These are phyloP conservation scores for Fragosphaeria purpurea DNA, from an alignment of 2,329 filamentous ascomycete species.

Conservation along the genomic window DNA sequence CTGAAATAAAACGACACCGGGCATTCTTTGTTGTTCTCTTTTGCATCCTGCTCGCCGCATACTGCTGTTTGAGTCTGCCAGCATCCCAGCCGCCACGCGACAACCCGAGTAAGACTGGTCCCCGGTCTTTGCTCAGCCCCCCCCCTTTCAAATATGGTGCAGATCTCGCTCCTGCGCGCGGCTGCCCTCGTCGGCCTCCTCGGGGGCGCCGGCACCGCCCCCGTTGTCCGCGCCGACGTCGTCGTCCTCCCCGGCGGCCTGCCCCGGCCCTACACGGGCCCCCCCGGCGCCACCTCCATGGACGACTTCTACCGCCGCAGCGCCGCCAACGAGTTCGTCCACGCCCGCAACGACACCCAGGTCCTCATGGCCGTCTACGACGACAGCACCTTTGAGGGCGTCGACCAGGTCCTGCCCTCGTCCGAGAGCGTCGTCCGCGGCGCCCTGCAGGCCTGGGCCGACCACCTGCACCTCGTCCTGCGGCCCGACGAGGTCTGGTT, in stretches of 20 bases:
- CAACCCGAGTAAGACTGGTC: too few relatives aligned
- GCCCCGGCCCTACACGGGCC: conserved; percentile 7
- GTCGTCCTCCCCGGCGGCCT: conserved; percentile 17
- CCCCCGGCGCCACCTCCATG: conserved; percentile 6
- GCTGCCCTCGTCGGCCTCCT: too few relatives aligned
- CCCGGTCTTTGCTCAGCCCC: background rate
- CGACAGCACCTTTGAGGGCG: conserved; percentile 6
- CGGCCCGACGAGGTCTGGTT: conserved; percentile 48
- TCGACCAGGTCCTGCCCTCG: conserved; percentile 17
- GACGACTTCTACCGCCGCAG: conserved; percentile 12
- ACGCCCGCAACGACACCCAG: conserved; percentile 10
- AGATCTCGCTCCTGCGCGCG: too few relatives aligned
- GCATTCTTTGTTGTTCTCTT: too few relatives aligned
- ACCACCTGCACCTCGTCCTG: conserved; percentile 38
- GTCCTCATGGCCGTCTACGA: conserved; percentile 18
- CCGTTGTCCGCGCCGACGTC: background rate
- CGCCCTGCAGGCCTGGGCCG: conserved; percentile 36
- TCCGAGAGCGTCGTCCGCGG: conserved; percentile 33
- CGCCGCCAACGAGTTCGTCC: conserved; percentile 14
- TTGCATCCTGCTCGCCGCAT: too few relatives aligned
- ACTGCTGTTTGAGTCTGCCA: too few relatives aligned
- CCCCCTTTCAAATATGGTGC: background rate
- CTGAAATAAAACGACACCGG: too few relatives aligned
- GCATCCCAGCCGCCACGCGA: too few relatives aligned
- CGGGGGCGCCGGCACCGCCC: too few relatives aligned